Evolutionary conservation across 2,329 filamentous ascomycete genomes (phyloP), one percentile per base, ranked within the genome.

Genomic region (Exophiala lecanii-corni): DNA sequence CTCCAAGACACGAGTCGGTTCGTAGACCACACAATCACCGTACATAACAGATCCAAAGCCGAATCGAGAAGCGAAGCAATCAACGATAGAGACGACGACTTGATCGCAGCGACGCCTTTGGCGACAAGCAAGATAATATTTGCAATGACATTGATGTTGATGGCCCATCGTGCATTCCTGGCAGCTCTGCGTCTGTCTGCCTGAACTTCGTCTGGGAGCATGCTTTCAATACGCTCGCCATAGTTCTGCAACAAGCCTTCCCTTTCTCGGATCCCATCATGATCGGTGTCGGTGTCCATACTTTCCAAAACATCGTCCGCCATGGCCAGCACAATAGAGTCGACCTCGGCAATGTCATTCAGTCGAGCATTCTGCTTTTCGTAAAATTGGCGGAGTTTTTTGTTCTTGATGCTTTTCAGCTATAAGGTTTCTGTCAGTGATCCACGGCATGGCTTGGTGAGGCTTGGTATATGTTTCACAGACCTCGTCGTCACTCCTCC

Each of bases 51-150:
- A 49, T 81, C 78, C 13, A 81, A 66, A 2, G 75, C 76, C 1
- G 76, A 79, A 57, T 82, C 78, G 10, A 80, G 74, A 7, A 80
- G 67, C 15, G 75, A 79, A 9, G 78, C 78, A 23, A 81, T 73
- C 13, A 82, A 66, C 1, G 78, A 81, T 5, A 82, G 67, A 1
- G 78, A 82, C 36, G 64, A 72, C 2, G 76, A 78, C 50, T 69
- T 72, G 30, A 74, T 62, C 13, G 74, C 75, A 10, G 76, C 76
- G 10, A 72, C 62, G 34, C 74, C 67, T 56, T 81, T 81, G 3
- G 73, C 75, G 7, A 67, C 61, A 2, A 81, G 64, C 2, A 81
- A 67, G 35, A 78, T 55, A 30, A 79, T 68, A 52, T 81, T 81
- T 28, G 77, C 76, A n/a, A 74, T 58, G 5, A 81, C 70, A 47